Base-by-base conservation (phyloP, 345 rosid genomes). In the Ceriops decandra region DNA sequence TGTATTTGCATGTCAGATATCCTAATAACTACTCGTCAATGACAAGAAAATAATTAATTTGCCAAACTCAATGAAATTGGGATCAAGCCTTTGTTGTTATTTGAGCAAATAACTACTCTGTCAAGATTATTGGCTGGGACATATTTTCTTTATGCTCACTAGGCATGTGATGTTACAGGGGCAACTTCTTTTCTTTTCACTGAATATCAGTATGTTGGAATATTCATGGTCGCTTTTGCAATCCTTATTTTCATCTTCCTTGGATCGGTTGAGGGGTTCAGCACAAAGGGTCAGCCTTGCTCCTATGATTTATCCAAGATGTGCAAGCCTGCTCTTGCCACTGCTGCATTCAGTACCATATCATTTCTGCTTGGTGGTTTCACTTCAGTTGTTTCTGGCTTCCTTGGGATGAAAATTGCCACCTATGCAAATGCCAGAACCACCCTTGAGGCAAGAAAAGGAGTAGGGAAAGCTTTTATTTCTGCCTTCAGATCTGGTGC, bases 241-340 rank as follows among this genome's bases (percentile, higher is more conserved):
- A 33, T 70, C 68, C 71, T 76, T 51, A 76, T 76, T 60, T 76
- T 70, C 47, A 24, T 76, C 20, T 76, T 76, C 67, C 71, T 76
- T 1, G 79, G 79, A 35, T 76, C 79, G 31, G 79, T 76, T 31
- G 68, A 76, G 68, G 79, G 79, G 31, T 76, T 76, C 64, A 76
- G 79, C 64, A 89, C 91, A 5, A 67, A 82, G 65, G 70, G 83
- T 80, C 90, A 87, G 74, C 82, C 91, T 70, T 91, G 97, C 76
- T 87, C 84, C 26, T 86, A 83, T 76, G 91, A 90, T 21, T 31
- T 27, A 7, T 62, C 68, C 61, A 90, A 77, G 75, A 68, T 59
- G 68, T 90, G 97, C 82, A 90, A 90, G 81, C 92, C 97, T 57
- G 95, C 97, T 35, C 85, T 90, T 49, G 97, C 90, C 62, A 90